Conservation (phyloP, 2,329 filamentous ascomycete species). For the Rutstroemia sp. region DNA sequence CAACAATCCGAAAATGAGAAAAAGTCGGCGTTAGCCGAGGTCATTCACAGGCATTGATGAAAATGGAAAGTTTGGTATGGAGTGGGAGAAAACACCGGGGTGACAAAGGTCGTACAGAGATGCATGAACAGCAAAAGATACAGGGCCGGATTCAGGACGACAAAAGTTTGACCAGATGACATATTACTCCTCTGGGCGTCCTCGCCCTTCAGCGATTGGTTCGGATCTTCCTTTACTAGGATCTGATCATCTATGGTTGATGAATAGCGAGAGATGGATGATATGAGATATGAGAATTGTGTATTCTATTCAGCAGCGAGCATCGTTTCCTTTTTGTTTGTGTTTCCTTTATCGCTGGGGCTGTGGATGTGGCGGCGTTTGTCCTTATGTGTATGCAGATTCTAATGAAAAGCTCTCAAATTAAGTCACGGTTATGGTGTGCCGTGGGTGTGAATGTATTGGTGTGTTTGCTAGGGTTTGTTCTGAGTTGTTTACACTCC, state of each 20-base stretch:
- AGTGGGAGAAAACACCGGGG: background rate
- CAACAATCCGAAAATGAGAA: background rate
- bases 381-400: background rate
- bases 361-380: background rate
- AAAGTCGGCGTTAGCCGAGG: background rate
- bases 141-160: background rate
- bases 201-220: background rate
- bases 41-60: constrained; percentile 1
- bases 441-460: too few relatives aligned
- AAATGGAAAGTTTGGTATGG: background rate
- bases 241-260: background rate
- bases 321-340: background rate
- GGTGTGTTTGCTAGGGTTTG: too few relatives aligned
- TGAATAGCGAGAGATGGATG: background rate
- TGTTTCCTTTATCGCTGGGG: background rate
- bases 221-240: background rate
- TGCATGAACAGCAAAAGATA: background rate
- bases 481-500: too few relatives aligned
- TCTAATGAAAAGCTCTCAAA: background rate
- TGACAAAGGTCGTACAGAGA: background rate
- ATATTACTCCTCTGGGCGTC: too few relatives aligned
- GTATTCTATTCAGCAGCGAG: background rate
- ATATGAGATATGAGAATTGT: background rate
- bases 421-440: background rate
- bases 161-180: too few relatives aligned